Percentiles rank a stretch among this genome's conserved stretches.
Conservation (phyloP, 2,329 filamentous ascomycete genomes). For the Septoria petroselini region DNA sequence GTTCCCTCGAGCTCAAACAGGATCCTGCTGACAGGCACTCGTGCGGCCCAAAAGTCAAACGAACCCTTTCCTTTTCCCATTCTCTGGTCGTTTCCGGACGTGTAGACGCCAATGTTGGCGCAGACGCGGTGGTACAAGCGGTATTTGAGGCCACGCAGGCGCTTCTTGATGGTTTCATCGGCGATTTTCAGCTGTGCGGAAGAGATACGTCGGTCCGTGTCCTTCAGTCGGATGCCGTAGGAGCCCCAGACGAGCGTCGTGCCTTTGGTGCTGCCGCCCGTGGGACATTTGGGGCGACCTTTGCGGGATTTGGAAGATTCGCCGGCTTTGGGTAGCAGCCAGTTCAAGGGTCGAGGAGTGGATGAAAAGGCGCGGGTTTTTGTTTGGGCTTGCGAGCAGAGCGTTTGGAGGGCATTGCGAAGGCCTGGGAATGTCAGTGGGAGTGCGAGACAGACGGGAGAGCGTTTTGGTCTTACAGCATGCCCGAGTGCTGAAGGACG, state of each 20-base stretch:
- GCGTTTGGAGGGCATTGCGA: conserved; percentile 31
- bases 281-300: conserved; percentile 81
- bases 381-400: conserved; percentile 26
- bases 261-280: conserved; percentile 84
- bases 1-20: conserved; percentile 90
- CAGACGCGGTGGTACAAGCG: conserved; percentile 85
- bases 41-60: conserved; percentile 93
- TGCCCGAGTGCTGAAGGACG: conserved; percentile 32
- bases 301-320: conserved; percentile 86
- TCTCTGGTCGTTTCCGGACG: conserved; percentile 91
- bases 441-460: not conserved
- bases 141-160: conserved; percentile 87
- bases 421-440: conserved; percentile 38
- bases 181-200: conserved; percentile 83
- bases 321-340: conserved; percentile 77
- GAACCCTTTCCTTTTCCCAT: conserved; percentile 99
- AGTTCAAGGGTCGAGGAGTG: conserved; percentile 52
- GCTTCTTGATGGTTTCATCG: conserved; percentile 86
- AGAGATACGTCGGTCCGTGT: conserved; percentile 88
- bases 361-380: conserved; percentile 32
- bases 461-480: conserved; percentile 26
- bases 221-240: conserved; percentile 87
- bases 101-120: conserved; percentile 92
- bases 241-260: conserved; percentile 97
- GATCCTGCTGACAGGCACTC: conserved; percentile 85